phyloP scores from a whole-genome alignment of 2,329 filamentous ascomycete species.

The Byssothecium circinans region DNA sequence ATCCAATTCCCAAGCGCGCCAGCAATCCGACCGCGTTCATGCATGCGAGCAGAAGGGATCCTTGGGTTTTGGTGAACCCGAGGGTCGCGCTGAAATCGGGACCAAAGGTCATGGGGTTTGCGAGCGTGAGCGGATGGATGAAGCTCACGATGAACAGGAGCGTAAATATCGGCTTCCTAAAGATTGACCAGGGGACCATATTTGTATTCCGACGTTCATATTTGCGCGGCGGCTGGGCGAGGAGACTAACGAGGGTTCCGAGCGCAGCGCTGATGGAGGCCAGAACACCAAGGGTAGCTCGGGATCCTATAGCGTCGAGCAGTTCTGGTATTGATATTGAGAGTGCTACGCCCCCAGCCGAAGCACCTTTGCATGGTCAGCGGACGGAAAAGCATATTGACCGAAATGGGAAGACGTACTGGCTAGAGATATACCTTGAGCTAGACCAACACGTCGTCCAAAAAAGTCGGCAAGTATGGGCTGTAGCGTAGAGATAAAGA shows the following conservation, averaged over 20 bases:
- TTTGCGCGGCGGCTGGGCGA: conserved; percentile 45
- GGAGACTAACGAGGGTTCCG: conserved; percentile 41
- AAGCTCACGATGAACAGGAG: conserved; percentile 44
- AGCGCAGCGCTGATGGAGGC: conserved; percentile 28
- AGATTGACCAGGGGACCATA: conserved; percentile 45
- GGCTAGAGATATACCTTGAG: conserved; percentile 20
- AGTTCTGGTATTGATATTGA: conserved; percentile 40
- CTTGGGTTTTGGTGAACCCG: conserved; percentile 46
- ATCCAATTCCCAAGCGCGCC: conserved; percentile 49
- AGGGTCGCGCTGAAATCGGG: conserved; percentile 52
- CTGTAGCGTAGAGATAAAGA: conserved; percentile 50
- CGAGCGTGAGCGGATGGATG: conserved; percentile 49
- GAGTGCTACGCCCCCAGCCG: conserved; percentile 18
- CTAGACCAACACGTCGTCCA: conserved; percentile 47
- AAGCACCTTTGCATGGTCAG: conserved; percentile 8
- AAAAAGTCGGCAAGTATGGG: conserved; percentile 56
- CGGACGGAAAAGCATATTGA: neutral
- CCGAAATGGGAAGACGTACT: conserved; percentile 7
- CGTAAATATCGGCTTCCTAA: conserved; percentile 46
- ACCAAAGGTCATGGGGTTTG: conserved; percentile 53
- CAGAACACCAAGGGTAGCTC: conserved; percentile 49
- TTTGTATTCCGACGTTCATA: conserved; percentile 40
- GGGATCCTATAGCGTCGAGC: conserved; percentile 47
- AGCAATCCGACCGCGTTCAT: conserved; percentile 52
- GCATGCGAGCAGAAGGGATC: conserved; percentile 50